Percentiles rank a stretch among this genome's conserved stretches.
Evolutionary conservation across 2,329 filamentous ascomycete genomes (phyloP).

Genomic region (Exophiala xenobiotica): DNA sequence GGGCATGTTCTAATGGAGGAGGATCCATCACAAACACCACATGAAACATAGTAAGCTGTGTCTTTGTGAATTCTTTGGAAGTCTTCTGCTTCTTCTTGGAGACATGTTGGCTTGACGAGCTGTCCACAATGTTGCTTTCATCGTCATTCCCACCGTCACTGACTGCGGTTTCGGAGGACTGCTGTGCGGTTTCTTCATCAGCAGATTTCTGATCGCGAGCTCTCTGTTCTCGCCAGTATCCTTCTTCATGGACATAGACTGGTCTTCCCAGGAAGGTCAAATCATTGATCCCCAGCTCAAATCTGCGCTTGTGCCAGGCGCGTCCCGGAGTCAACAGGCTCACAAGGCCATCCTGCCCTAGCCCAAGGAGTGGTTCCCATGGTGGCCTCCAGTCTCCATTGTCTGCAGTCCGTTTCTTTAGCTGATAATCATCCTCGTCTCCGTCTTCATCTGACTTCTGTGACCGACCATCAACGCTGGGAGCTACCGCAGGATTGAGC

Average conservation of each 20-base stretch:
- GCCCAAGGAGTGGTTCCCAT: slow-evolving; percentile 67
- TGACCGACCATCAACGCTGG: slow-evolving; percentile 10
- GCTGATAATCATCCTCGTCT: slow-evolving; percentile 16
- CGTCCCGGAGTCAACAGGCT: slow-evolving; percentile 71
- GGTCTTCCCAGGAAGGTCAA: slow-evolving; percentile 80
- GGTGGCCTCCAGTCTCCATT: slow-evolving; percentile 31
- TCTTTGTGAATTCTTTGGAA: slow-evolving; percentile 35
- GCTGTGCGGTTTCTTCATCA: slow-evolving; percentile 29
- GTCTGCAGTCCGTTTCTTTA: slow-evolving; percentile 17
- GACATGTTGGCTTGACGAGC: neutral
- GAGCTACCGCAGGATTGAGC: slow-evolving; percentile 3
- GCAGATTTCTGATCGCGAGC: slow-evolving; percentile 37
- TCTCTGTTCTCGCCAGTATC: slow-evolving; percentile 63
- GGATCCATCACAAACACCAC: slow-evolving; percentile 89
- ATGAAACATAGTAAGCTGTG: slow-evolving; percentile 94
- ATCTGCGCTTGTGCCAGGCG: slow-evolving; percentile 75
- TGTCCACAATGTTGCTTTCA: slow-evolving; percentile 11
- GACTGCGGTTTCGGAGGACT: slow-evolving; percentile 30
- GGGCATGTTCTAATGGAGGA: slow-evolving; percentile 71
- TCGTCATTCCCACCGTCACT: slow-evolving; percentile 21
- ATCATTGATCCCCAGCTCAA: slow-evolving; percentile 78
- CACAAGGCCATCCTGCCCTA: slow-evolving; percentile 73
- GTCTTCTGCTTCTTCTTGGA: neutral
- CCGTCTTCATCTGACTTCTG: slow-evolving; percentile 24
- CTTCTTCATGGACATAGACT: slow-evolving; percentile 76